Base-by-base conservation (phyloP, 1,284 basidiomycete species). In the Afroboletus lepidellus region DNA sequence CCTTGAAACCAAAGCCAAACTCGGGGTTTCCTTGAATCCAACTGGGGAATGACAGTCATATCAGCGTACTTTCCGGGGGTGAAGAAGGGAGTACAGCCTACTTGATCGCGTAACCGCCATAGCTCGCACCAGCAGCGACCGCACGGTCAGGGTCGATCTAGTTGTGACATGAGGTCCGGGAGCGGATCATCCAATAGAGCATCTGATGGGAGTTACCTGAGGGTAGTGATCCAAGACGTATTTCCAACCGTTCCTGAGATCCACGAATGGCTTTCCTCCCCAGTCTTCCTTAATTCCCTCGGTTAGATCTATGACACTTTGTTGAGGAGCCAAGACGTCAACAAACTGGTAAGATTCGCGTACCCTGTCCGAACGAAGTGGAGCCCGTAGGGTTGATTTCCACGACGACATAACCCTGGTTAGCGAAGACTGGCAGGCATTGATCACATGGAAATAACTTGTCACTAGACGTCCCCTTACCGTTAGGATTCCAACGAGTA, bases 1-100 rank as follows among this genome's bases (percentile, higher is more conserved):
- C 90, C 75, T 94, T 95, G 79, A 97, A 96, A 23, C 81, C 80
- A 65, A 92, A 90, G 6, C 78, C 82, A 56, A 74, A 92, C 56
- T 93, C 88, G 15, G 94, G 92, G 69, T 96, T 92, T 0, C 93
- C 91, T 70, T 94, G 90, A 55, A 96, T 94, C 92, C 91, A 97
- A 69, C 94, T 96, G 51, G 47, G 53, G 23, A 56, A 55, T 46
- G 33, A 55, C 50, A 36, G 41, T 20, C 33, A 45, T 18, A 36
- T 60, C 7, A 57, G 34, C 20, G 46, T 20, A 39, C 13, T 21
- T 25, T 33, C 7, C 41, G 15, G 38, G 18, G 33, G 13, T 13
- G 23, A 30, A 34, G 39, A 44, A 18, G 25, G 8, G 13, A 49
- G 37, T 37, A 30, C 21, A 16, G 58, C 77, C 25, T 63, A 90